Conservation (phyloP, 208 protist species). For the Trichomonas tenax region DNA sequence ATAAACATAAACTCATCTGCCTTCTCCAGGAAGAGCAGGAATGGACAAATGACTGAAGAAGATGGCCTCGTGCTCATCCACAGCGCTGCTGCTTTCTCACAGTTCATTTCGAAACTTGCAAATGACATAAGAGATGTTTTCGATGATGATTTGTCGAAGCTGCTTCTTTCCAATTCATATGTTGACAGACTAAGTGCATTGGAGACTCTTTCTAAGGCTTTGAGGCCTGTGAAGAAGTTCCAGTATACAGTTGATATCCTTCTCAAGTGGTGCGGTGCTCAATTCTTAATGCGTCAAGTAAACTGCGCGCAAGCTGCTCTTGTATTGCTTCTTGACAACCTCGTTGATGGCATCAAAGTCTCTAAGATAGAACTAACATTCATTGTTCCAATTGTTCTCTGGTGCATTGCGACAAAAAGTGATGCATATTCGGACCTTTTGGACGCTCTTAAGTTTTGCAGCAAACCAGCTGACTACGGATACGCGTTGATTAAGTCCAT, state of each 20-base stretch:
- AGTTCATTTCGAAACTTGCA: not conserved
- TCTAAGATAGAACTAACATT: not conserved
- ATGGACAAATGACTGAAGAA: not conserved
- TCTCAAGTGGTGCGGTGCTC: not conserved
- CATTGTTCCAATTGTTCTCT: not conserved
- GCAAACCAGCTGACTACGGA: not conserved
- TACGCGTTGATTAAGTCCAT: not conserved
- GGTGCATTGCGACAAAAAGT: conserved; percentile 12
- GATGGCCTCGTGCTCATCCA: not conserved
- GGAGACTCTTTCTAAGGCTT: not conserved
- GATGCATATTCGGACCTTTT: not conserved
- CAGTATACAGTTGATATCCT: not conserved
- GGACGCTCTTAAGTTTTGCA: not conserved
- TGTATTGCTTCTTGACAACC: not conserved
- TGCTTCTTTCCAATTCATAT: not conserved
- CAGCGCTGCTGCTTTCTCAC: not conserved
- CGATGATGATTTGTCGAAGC: not conserved
- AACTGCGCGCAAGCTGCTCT: not conserved
- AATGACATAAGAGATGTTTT: not conserved
- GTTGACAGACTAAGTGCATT: not conserved
- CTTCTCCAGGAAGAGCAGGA: not conserved
- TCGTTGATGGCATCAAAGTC: not conserved
- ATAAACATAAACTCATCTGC: not conserved
- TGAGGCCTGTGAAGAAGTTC: not conserved
- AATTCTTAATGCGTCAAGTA: not conserved